Evolutionary conservation across 2,329 filamentous ascomycete genomes (phyloP).

Genomic region (Talaromyces sp.): DNA sequence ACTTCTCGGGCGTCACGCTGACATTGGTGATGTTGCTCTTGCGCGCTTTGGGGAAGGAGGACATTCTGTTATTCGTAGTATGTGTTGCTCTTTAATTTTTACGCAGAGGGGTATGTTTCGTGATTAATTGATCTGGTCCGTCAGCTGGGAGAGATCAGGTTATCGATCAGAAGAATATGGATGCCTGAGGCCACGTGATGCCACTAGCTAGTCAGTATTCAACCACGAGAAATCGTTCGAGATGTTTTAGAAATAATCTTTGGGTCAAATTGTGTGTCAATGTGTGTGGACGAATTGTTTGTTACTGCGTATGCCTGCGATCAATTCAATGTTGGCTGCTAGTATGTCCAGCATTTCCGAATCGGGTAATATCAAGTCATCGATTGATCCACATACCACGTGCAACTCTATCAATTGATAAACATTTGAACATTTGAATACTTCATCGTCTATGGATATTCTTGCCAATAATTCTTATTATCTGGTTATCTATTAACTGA

Average conservation of each 20-base stretch:
- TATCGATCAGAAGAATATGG: not conserved
- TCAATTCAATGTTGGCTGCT: no score
- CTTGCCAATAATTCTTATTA: not conserved
- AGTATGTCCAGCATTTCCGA: not conserved
- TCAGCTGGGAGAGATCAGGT: not conserved
- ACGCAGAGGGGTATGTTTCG: not conserved
- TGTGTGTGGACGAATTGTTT: not conserved
- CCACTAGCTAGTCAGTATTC: not conserved
- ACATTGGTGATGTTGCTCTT: constrained; percentile 13
- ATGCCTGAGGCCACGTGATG: constrained; percentile 1
- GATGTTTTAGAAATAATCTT: not conserved
- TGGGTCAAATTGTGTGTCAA: not conserved
- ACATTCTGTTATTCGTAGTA: constrained; percentile 7
- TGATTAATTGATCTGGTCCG: not conserved
- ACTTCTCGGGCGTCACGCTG: constrained; percentile 13
- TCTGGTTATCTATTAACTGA: not conserved
- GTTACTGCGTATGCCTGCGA: not conserved
- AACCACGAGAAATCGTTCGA: not conserved
- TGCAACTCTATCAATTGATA: no score
- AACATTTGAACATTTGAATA: not conserved
- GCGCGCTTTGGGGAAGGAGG: constrained; percentile 14
- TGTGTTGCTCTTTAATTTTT: not conserved
- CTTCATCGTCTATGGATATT: not conserved
- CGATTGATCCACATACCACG: no score
- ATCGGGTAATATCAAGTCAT: not conserved